phyloP scores from a whole-genome alignment of 179 eudicot genomes.

The Drosera spatulata region DNA sequence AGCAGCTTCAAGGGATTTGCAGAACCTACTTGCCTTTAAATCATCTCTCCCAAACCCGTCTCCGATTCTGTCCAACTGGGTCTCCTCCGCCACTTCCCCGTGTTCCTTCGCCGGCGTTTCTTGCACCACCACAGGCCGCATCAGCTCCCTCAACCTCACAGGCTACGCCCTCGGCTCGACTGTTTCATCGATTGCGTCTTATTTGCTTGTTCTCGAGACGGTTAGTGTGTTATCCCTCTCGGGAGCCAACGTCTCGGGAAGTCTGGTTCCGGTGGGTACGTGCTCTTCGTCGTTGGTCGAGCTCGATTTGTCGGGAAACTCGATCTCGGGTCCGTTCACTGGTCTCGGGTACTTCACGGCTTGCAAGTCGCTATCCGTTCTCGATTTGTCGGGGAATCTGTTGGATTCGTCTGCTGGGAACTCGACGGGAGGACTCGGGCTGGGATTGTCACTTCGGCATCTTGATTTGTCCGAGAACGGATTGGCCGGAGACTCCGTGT shows the following conservation, averaged over 20 bases:
- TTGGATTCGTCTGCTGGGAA: slow-evolving; percentile 23
- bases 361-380: slow-evolving; percentile 32
- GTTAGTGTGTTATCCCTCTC: no score
- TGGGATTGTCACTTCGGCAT: slow-evolving; percentile 15
- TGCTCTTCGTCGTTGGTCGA: slow-evolving; percentile 29
- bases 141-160: no score
- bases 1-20: no score
- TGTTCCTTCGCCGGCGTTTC: no score
- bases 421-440: slow-evolving; percentile 8
- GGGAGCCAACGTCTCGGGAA: no score
- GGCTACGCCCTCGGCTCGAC: no score
- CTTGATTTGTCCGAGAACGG: slow-evolving; percentile 62
- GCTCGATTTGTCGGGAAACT: slow-evolving; percentile 56
- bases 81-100: slow-evolving; percentile 12
- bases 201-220: no score
- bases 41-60: no score
- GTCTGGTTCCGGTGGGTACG: no score
- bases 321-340: slow-evolving; percentile 35
- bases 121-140: no score
- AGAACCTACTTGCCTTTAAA: no score
- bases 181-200: no score
- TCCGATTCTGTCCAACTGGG: slow-evolving; percentile 19
- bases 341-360: slow-evolving; percentile 29
- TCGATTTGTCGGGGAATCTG: slow-evolving; percentile 56
- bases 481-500: slow-evolving; percentile 27